Evolutionary conservation across 2,329 filamentous ascomycete genomes (phyloP).

Genomic region (Purpureocillium lavendulum): DNA sequence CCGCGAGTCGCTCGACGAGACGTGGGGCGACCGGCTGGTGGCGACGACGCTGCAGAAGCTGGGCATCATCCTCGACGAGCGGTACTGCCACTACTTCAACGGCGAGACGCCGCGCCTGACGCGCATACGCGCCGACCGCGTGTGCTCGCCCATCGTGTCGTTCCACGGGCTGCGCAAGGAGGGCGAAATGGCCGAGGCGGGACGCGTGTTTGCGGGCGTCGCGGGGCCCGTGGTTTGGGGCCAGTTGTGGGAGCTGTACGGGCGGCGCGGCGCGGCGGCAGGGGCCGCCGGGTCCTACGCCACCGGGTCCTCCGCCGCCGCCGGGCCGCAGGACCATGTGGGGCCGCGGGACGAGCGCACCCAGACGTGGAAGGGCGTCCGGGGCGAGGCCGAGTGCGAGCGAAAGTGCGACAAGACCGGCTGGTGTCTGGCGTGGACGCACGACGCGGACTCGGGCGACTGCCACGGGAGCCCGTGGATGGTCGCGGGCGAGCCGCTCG

Average conservation of each 20-base stretch:
- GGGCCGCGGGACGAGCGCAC: conserved; percentile 37
- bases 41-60: conserved; percentile 43
- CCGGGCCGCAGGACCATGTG: conserved; percentile 34
- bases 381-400: conserved; percentile 32
- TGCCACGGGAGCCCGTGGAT: conserved; percentile 43
- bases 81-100: conserved; percentile 46
- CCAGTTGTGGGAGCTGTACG: conserved; percentile 41
- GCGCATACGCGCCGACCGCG: conserved; percentile 38
- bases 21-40: conserved; percentile 46
- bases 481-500: conserved; percentile 28
- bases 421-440: conserved; percentile 44
- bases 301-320: no score
- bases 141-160: conserved; percentile 46
- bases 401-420: conserved; percentile 29
- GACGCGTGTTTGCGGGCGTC: conserved; percentile 28
- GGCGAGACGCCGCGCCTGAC: conserved; percentile 42
- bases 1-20: conserved; percentile 38
- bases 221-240: conserved; percentile 38
- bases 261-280: conserved; percentile 17
- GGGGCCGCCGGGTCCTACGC: conserved; percentile 23
- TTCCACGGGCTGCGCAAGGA: conserved; percentile 41
- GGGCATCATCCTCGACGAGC: conserved; percentile 47
- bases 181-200: conserved; percentile 36
- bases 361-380: conserved; percentile 26
- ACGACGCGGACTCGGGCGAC: conserved; percentile 26